These are phyloP conservation scores for Eucalyptus globulus DNA, from an alignment of 345 rosid genomes.

Conservation along the genomic window DNA sequence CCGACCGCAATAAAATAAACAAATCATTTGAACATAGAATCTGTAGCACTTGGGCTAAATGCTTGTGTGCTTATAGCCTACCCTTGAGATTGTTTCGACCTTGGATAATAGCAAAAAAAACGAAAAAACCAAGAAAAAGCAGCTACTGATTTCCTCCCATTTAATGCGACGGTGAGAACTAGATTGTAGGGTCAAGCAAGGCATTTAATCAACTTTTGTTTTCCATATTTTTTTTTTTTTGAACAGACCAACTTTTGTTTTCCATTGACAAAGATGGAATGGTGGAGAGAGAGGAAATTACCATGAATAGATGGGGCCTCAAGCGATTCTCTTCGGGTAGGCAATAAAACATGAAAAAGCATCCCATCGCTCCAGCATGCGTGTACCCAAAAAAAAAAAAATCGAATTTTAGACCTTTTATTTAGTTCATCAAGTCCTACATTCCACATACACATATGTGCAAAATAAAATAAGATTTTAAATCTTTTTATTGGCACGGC, in stretches of 20 bases:
- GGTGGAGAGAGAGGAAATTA: background rate
- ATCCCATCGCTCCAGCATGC: background rate
- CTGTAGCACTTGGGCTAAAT: no score
- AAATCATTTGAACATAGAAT: background rate
- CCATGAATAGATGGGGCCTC: background rate
- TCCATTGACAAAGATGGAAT: background rate
- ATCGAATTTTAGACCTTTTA: background rate
- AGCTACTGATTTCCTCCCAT: background rate
- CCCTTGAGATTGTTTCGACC: background rate
- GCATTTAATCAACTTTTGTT: background rate
- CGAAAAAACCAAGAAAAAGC: background rate
- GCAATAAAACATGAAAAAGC: background rate
- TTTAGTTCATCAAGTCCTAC: background rate
- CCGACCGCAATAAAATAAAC: background rate
- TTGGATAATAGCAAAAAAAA: background rate
- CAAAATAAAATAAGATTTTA: background rate
- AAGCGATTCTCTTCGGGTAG: background rate
- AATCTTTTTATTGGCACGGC: accelerated
- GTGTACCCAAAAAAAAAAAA: background rate
- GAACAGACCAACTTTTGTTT: background rate
- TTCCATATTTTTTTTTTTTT: no score
- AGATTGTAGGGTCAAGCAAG: background rate
- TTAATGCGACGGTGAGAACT: background rate
- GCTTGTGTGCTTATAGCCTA: background rate
- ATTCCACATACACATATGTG: no score